Conservation (phyloP, 2,329 filamentous ascomycete species). For the Calonectria montana region DNA sequence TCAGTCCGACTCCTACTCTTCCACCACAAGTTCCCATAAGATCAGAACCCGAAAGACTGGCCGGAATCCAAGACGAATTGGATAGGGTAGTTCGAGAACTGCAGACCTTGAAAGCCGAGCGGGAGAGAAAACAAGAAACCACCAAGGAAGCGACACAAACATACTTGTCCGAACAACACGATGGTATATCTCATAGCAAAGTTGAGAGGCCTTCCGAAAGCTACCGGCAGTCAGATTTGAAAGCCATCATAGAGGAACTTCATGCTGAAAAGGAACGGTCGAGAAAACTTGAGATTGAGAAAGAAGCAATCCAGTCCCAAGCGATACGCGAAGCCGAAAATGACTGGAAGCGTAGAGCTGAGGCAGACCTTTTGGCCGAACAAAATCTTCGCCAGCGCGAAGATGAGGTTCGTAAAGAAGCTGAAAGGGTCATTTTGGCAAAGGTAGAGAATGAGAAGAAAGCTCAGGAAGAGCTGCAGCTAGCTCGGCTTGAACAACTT, state of each 20-base stretch:
- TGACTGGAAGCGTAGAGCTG: not conserved
- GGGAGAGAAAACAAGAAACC: not conserved
- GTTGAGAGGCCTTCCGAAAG: not conserved
- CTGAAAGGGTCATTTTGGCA: not conserved
- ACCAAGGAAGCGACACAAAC: not conserved
- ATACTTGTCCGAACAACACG: not conserved
- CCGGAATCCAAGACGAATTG: not conserved
- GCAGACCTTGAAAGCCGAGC: not conserved
- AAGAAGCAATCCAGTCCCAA: not conserved
- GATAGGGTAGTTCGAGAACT: not conserved
- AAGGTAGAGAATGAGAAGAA: conserved; percentile 8
- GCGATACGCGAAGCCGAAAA: not conserved
- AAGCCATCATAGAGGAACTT: not conserved
- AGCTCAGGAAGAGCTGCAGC: not conserved
- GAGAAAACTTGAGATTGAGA: not conserved
- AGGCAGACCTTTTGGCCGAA: not conserved
- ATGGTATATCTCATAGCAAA: not conserved
- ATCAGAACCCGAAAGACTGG: not conserved
- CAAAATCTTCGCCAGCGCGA: not conserved
- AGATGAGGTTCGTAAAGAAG: not conserved
- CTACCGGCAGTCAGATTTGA: not conserved
- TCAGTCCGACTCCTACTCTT: not conserved
- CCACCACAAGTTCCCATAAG: not conserved
- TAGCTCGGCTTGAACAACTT: not conserved
- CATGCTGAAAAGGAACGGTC: not conserved